Evolutionary conservation across 2,329 filamentous ascomycete species (phyloP).

Genomic region (Microcyclosporella mali): DNA sequence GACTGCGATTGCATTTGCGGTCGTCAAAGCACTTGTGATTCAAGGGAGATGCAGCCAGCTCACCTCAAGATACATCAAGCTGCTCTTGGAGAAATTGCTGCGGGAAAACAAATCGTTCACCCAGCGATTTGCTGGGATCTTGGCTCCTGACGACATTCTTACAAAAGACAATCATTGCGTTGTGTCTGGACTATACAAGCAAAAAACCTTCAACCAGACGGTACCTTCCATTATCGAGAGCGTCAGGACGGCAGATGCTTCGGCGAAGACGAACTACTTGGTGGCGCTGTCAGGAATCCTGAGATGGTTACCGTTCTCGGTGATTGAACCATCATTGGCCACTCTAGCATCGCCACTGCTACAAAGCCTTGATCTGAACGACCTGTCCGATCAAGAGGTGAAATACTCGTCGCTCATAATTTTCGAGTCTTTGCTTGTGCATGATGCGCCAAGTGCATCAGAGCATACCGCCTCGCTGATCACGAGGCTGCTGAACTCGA

Average conservation of each 20-base stretch:
- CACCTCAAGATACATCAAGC: conserved; percentile 37
- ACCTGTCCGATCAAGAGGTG: conserved; percentile 44
- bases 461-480: conserved; percentile 55
- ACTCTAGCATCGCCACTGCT: conserved; percentile 56
- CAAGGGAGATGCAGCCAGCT: conserved; percentile 45
- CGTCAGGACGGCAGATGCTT: conserved; percentile 42
- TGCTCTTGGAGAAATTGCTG: conserved; percentile 47
- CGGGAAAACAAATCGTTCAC: conserved; percentile 44
- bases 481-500: conserved; percentile 47
- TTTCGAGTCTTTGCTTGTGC: conserved; percentile 51
- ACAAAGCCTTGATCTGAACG: conserved; percentile 51
- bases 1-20: conserved; percentile 54
- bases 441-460: conserved; percentile 48
- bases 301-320: conserved; percentile 52
- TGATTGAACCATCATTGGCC: conserved; percentile 54
- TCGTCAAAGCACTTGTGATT: conserved; percentile 55
- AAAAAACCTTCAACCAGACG: conserved; percentile 56
- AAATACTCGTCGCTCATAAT: conserved; percentile 57
- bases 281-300: conserved; percentile 58
- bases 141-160: conserved; percentile 56
- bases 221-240: conserved; percentile 50
- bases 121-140: conserved; percentile 53
- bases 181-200: conserved; percentile 57
- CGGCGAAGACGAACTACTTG: conserved; percentile 55
- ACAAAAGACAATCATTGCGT: conserved; percentile 55